Conservation (phyloP, 176 grass and related monocot genomes). For the Canna indica region DNA sequence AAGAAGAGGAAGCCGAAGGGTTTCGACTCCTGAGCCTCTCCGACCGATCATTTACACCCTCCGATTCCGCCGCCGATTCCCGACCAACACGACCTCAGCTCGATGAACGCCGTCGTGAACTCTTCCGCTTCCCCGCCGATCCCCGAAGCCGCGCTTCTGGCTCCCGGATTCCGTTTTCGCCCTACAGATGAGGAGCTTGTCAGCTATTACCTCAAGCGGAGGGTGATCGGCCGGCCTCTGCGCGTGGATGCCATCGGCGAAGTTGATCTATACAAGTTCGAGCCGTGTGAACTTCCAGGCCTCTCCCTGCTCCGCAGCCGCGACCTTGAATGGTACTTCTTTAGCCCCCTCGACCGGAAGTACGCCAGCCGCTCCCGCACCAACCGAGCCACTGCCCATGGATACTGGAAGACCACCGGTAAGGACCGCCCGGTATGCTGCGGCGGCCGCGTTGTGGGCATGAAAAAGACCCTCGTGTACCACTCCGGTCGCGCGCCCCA, state of each 20-base stretch:
- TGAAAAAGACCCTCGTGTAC: slow-evolving; percentile 98
- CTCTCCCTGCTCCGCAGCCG: slow-evolving; percentile 78
- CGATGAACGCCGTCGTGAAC: neutral
- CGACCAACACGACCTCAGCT: neutral
- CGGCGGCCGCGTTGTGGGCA: slow-evolving; percentile 43
- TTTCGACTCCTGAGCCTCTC: neutral
- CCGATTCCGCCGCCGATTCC: neutral
- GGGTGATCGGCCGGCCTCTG: slow-evolving; percentile 40
- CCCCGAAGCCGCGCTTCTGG: slow-evolving; percentile 35
- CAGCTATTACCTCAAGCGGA: slow-evolving; percentile 83
- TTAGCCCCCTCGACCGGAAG: slow-evolving; percentile 78
- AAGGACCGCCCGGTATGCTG: slow-evolving; percentile 78
- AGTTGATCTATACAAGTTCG: slow-evolving; percentile 81
- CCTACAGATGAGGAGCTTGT: slow-evolving; percentile 53
- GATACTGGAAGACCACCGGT: slow-evolving; percentile 97
- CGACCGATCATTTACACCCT: slow-evolving; percentile 7
- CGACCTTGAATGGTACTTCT: slow-evolving; percentile 97
- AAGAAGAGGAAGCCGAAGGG: neutral
- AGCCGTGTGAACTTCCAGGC: slow-evolving; percentile 83
- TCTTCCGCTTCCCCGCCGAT: slow-evolving; percentile 14
- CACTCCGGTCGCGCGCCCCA: slow-evolving; percentile 67
- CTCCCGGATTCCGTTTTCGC: slow-evolving; percentile 45
- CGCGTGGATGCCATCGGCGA: slow-evolving; percentile 79
- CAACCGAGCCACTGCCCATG: slow-evolving; percentile 58
- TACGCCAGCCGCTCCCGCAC: slow-evolving; percentile 49